Conservation (phyloP, 768 basidiomycete genomes). For the Leccinum uliginosum region DNA sequence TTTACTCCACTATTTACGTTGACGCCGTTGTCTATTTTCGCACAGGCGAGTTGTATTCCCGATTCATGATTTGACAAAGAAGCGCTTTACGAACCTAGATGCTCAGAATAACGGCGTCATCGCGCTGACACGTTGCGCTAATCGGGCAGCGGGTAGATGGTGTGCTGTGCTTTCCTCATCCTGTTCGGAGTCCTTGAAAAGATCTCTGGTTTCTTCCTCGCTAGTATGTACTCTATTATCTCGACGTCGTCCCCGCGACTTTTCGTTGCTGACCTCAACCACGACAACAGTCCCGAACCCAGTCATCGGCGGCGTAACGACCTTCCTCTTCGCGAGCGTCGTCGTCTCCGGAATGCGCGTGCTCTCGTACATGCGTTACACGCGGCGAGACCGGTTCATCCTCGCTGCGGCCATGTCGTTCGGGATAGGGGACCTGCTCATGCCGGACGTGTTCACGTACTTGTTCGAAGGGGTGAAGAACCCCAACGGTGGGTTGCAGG, state of each 20-base stretch:
- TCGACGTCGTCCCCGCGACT: background rate
- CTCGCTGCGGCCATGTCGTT: constrained; percentile 66
- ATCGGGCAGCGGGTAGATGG: constrained; percentile 71
- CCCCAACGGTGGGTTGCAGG: constrained; percentile 52
- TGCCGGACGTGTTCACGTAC: constrained; percentile 59
- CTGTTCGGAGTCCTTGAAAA: constrained; percentile 79
- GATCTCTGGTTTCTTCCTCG: constrained; percentile 77
- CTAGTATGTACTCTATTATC: constrained; percentile 47
- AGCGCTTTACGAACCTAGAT: background rate
- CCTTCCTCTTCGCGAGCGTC: constrained; percentile 79
- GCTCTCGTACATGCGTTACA: constrained; percentile 54
- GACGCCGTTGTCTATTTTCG: no score
- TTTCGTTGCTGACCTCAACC: background rate
- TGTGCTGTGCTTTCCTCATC: constrained; percentile 79
- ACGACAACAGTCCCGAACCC: constrained; percentile 57
- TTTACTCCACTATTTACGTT: constrained; percentile 79
- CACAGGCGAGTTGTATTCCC: constrained; percentile 35
- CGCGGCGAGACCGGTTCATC: constrained; percentile 63
- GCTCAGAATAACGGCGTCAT: constrained; percentile 78
- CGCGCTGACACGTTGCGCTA: constrained; percentile 80
- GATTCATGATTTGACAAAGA: background rate
- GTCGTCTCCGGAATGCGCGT: constrained; percentile 68
- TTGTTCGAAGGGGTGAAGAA: constrained; percentile 61
- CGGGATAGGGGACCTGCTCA: constrained; percentile 68
- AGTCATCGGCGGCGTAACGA: constrained; percentile 81